Evolutionary conservation across 495 filamentous ascomycete species (phyloP), one percentile per base, ranked within the genome.

Genomic region (Aspergillus biplanus): DNA sequence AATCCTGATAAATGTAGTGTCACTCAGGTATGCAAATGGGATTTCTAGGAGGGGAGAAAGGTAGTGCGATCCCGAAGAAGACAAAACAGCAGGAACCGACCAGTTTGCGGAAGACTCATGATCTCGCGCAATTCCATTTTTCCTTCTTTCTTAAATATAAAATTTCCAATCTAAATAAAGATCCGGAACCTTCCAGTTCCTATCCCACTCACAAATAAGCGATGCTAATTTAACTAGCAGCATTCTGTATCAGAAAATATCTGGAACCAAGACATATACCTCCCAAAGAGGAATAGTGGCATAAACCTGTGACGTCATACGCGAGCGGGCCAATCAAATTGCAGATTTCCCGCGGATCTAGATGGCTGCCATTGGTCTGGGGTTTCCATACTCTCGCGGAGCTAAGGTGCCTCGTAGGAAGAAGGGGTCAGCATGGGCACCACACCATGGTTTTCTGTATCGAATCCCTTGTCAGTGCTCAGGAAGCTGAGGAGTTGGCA

Each of bases 281-380:
- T 46, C 63, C 44, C 13, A 42, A 56, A 11, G 0, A 5, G 57
- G 57, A 9, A 56, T 65, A 60, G 63, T 33, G 6, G 7, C 0
- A 7, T 5, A n/a, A 33, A 0, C 1, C 48, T 46, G n/a, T 61
- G 58, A 65, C 47, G 63, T 65, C 63, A 65, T 65, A 60, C 39
- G 63, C 63, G 58, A 65, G 58, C 58, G 9, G 57, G 34, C 63
- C 57, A 65, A 65, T 65, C 18, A 39, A 52, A 44, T 21, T 18
- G 33, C 21, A 27, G 1, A 27, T 27, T 27, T 27, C 21, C 21
- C 27, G 35, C n/a, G 27, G 33, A 7, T 39, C 31, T 18, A 50
- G 39, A 13, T 11, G 37, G 7, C 37, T 13, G 7, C 37, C 37
- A 39, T 8, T 13, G 13, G 11, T 44, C 39, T 13, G 11, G 39